Base-by-base conservation (phyloP, 2,329 filamentous ascomycete genomes). In the Sporothrix schenckii region DNA sequence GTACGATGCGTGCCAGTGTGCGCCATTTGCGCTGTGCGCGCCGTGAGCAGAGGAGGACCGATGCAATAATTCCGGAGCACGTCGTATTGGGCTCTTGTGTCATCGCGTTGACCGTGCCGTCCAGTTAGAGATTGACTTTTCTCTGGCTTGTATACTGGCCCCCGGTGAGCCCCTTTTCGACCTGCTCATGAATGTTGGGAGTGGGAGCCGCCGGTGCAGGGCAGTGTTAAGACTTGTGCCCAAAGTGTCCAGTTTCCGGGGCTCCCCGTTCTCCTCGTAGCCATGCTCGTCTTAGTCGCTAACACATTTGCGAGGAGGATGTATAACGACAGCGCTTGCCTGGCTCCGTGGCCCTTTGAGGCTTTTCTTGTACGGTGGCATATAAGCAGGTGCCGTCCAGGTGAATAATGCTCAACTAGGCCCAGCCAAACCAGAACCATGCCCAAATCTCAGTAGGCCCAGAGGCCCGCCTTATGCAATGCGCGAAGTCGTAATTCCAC, bases 341-440 rank as follows among this genome's bases (percentile, higher is more conserved):
- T 10, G 41, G 39, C 27, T 61, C 56, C 27, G 58, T 21, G 58
- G 39, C 39, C 58, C 58, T 61, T 61, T 61, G 58, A 61, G 58
- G 58, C 58, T 61, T 24, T 61, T 61, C 58, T 61, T 44, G n/a
- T 16, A n/a, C n/a, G n/a, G n/a, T n/a, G n/a, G n/a, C n/a, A n/a
- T n/a, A n/a, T n/a, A n/a, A n/a, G n/a, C n/a, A n/a, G n/a, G n/a
- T n/a, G n/a, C n/a, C n/a, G n/a, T n/a, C n/a, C n/a, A n/a, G n/a
- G n/a, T 30, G 1, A 21, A 21, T 11, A 14, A 16, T 44, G 58
- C 39, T 19, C 39, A 44, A n/a, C 7, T 13, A 61, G 41, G 39
- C 39, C n/a, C n/a, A 61, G 58, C 39, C 58, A 47, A 11, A 27
- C 27, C 14, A 39, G 14, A 47, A 44, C 58, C 39, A 47, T 39